Evolutionary conservation across 2,329 filamentous ascomycete genomes (phyloP).

Genomic region (Exophiala spinifera): DNA sequence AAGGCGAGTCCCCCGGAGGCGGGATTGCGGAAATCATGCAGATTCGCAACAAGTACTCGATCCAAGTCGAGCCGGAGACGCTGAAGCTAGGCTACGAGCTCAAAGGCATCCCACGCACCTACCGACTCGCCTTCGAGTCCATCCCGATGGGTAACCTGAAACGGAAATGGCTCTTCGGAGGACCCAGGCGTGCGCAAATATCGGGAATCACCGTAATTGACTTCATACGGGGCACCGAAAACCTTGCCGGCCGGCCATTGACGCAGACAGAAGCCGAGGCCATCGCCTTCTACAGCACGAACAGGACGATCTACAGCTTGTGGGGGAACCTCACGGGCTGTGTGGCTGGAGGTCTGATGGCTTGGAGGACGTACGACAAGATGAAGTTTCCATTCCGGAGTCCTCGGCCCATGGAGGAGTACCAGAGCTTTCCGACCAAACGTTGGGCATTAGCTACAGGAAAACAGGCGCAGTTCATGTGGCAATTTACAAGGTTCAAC

Average conservation of each 20-base stretch:
- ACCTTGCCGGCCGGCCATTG: slow-evolving; percentile 15
- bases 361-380: slow-evolving; percentile 17
- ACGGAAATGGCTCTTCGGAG: slow-evolving; percentile 22
- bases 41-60: slow-evolving; percentile 22
- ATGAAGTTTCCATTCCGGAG: slow-evolving; percentile 30
- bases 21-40: slow-evolving; percentile 18
- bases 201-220: slow-evolving; percentile 23
- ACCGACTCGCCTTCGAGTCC: slow-evolving; percentile 24
- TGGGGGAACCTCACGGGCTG: slow-evolving; percentile 8
- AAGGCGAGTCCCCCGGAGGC: slow-evolving; percentile 8
- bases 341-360: slow-evolving; percentile 11
- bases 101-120: slow-evolving; percentile 18
- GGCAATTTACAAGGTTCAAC: slow-evolving; percentile 25
- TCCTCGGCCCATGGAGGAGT: slow-evolving; percentile 24
- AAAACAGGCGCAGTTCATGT: slow-evolving; percentile 17
- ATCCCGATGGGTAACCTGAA: slow-evolving; percentile 23
- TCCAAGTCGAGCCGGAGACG: slow-evolving; percentile 16
- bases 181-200: slow-evolving; percentile 11
- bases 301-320: slow-evolving; percentile 15
- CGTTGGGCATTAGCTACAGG: slow-evolving; percentile 22
- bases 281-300: slow-evolving; percentile 20
- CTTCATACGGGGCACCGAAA: slow-evolving; percentile 23
- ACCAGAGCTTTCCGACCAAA: slow-evolving; percentile 23
- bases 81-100: slow-evolving; percentile 25
- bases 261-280: slow-evolving; percentile 28